These are phyloP conservation scores for Wickerhamiella dianesei DNA, from an alignment of 805 yeast species.

Conservation along the genomic window DNA sequence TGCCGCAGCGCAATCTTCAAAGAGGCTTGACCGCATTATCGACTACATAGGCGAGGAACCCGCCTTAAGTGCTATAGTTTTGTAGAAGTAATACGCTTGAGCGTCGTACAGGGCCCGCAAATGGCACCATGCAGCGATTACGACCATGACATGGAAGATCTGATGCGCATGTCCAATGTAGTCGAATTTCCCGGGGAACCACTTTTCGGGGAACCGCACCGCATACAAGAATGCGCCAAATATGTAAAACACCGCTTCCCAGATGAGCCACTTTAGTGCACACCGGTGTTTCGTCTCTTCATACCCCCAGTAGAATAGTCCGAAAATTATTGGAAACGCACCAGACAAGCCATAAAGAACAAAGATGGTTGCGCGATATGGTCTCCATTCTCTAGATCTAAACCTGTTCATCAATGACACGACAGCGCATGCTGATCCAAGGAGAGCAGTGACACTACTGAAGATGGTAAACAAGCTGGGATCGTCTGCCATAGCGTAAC, in stretches of 20 bases:
- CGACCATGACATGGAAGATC: conserved; percentile 66
- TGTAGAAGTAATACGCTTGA: conserved; percentile 26
- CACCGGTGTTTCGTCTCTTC: conserved; percentile 37
- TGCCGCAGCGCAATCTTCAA: background rate
- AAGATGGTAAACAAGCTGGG: conserved; percentile 20
- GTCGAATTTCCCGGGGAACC: conserved; percentile 50
- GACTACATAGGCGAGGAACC: background rate
- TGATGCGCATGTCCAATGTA: conserved; percentile 74
- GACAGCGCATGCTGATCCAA: conserved; percentile 50
- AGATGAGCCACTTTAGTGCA: conserved; percentile 45
- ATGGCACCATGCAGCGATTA: conserved; percentile 63
- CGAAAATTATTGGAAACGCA: conserved; percentile 50
- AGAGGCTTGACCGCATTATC: conserved; percentile 50
- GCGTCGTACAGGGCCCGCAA: conserved; percentile 47
- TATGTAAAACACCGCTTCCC: conserved; percentile 65
- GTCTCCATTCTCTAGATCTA: conserved; percentile 57
- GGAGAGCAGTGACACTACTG: conserved; percentile 34
- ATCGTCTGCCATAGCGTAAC: conserved; percentile 33
- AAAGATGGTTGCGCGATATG: conserved; percentile 65
- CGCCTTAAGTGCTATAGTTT: background rate
- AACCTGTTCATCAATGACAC: conserved; percentile 55
- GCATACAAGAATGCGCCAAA: conserved; percentile 74
- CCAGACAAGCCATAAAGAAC: conserved; percentile 72
- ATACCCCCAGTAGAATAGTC: conserved; percentile 37
- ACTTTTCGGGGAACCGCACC: conserved; percentile 60